phyloP scores from a whole-genome alignment of 331 rosid species.

The Acacia pycnantha region DNA sequence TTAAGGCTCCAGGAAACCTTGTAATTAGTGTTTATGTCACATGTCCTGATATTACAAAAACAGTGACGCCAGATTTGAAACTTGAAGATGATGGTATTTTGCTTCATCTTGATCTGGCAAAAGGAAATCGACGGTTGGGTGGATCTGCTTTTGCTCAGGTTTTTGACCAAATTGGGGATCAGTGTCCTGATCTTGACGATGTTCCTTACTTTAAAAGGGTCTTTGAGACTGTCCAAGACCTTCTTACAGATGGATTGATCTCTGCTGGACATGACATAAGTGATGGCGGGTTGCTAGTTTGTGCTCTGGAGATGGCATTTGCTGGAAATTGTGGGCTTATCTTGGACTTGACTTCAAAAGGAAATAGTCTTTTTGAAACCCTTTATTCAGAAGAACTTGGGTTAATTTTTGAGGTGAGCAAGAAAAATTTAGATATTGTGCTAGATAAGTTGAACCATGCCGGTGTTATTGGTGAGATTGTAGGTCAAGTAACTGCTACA shows the following conservation, averaged over 20 bases:
- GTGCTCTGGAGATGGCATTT: conserved; percentile 92
- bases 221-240: conserved; percentile 78
- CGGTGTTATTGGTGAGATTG: conserved; percentile 54
- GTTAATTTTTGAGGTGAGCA: conserved; percentile 75
- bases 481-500: conserved; percentile 66
- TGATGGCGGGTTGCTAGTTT: conserved; percentile 81
- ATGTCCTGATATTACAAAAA: conserved; percentile 67
- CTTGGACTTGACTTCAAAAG: conserved; percentile 53
- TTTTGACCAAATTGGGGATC: conserved; percentile 81
- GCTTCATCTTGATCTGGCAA: conserved; percentile 41
- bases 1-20: conserved; percentile 69
- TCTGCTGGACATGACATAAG: conserved; percentile 95
- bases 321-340: conserved; percentile 69
- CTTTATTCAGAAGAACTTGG: conserved; percentile 91
- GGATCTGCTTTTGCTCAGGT: conserved; percentile 90
- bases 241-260: conserved; percentile 63
- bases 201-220: conserved; percentile 70
- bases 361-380: conserved; percentile 65
- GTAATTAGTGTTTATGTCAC: conserved; percentile 69
- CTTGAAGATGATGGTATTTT: conserved; percentile 65
- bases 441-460: conserved; percentile 42
- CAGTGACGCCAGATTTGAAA: conserved; percentile 63
- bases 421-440: conserved; percentile 52
- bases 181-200: conserved; percentile 78
- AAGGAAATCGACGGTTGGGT: conserved; percentile 78